Percentiles rank a stretch among this genome's conserved stretches.
phyloP scores from a whole-genome alignment of 1,284 basidiomycete genomes.

The Papiliotrema laurentii region DNA sequence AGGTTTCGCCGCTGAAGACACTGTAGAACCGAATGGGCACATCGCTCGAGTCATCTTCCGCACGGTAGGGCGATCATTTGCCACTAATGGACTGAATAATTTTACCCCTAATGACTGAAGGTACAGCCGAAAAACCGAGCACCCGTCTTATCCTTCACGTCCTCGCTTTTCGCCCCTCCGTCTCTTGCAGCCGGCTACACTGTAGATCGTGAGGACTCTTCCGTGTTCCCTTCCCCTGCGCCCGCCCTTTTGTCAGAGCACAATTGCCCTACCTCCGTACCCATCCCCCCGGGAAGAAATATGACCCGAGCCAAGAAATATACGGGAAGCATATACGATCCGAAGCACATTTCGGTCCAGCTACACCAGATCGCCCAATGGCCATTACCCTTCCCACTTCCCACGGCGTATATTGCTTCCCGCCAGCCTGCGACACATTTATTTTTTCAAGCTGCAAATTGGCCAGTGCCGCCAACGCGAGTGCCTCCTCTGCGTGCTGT shows the following conservation, averaged over 20 bases:
- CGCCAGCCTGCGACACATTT: too few species aligned
- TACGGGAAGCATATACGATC: slow-evolving; percentile 7
- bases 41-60: slow-evolving; percentile 12
- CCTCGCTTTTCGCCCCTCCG: not conserved
- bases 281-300: not conserved
- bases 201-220: too few species aligned
- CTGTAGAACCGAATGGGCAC: not conserved
- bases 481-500: too few species aligned
- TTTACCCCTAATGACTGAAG: not conserved
- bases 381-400: slow-evolving; percentile 1
- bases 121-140: not conserved
- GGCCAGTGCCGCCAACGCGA: too few species aligned
- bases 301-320: slow-evolving; percentile 1
- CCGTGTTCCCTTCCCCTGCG: not conserved
- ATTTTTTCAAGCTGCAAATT: too few species aligned
- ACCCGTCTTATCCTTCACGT: slow-evolving; percentile 2
- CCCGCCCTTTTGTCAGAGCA: too few species aligned
- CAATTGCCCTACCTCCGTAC: not conserved
- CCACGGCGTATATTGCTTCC: too few species aligned
- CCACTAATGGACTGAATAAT: too few species aligned
- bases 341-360: slow-evolving; percentile 5
- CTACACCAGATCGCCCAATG: slow-evolving; percentile 2
- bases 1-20: not conserved
- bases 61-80: slow-evolving; percentile 9
- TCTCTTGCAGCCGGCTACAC: not conserved